Evolutionary conservation across 257 asterid genomes (phyloP).

Genomic region (Scutellaria baicalensis): DNA sequence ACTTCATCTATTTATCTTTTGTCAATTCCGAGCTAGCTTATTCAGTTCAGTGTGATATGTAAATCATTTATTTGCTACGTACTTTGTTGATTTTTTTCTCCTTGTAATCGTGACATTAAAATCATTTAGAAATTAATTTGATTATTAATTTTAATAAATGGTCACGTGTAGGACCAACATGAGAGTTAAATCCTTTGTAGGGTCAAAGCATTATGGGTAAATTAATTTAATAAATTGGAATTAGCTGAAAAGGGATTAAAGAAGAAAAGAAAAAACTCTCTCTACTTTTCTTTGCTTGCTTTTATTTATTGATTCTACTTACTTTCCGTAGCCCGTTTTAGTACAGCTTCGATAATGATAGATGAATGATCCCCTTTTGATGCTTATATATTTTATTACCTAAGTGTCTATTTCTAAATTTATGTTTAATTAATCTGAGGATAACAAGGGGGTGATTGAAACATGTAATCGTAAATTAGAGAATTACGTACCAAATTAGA

Average conservation of each 20-base stretch:
- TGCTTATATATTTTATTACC: not conserved
- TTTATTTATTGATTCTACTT: not conserved
- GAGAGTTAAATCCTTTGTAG: not conserved
- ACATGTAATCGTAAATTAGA: too few species aligned
- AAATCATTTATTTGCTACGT: too few species aligned
- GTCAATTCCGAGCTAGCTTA: too few species aligned
- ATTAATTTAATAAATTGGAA: not conserved
- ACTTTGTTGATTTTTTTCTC: too few species aligned
- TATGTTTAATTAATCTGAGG: not conserved
- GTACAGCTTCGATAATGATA: conserved; percentile 2
- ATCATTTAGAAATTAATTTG: too few species aligned
- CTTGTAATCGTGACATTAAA: too few species aligned
- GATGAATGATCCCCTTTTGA: not conserved
- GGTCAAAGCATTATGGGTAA: not conserved
- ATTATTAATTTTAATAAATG: too few species aligned
- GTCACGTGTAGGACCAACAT: too few species aligned
- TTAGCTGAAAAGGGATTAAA: not conserved
- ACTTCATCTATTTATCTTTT: too few species aligned
- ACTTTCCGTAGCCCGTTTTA: conserved; percentile 19
- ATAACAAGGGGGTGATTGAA: too few species aligned
- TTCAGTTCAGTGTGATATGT: too few species aligned
- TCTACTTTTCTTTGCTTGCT: not conserved
- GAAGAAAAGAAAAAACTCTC: not conserved
- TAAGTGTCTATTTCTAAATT: conserved; percentile 2
- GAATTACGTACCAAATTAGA: too few species aligned